Base-by-base conservation (phyloP, 371 early-diverging fungal species). In the Mucor mucedo region DNA sequence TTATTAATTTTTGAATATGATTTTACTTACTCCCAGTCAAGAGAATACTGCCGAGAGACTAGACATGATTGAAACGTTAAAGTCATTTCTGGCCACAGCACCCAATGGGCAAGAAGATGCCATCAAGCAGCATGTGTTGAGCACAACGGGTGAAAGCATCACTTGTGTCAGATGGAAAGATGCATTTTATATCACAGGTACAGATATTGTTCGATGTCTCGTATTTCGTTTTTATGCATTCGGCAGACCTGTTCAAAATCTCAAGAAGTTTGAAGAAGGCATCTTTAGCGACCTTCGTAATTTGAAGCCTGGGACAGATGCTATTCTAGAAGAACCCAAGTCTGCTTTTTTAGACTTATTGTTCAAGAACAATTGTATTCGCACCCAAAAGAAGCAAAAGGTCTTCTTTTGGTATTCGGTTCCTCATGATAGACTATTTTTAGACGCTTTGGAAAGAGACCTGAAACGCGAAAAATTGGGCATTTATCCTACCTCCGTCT, bases 261-360 rank as follows among this genome's bases (percentile, higher is more conserved):
- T 87, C 45, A 94, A 94, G 68, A 95, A 95, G 74, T 95, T 95
- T 73, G 95, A 94, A 76, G 95, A 94, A 71, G 95, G 95, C 41
- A 79, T 95, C 14, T 95, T 95, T 65, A 72, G 73, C 42, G 95
- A 95, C 66, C 72, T 95, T 50, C 73, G 95, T 30, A 91, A 91
- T 59, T 76, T 95, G 45, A 95, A 94, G 75, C 92, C 93, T 6
- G 92, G 93, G 7, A 80, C 89, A 30, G 93, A 92, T 76, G 92
- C 93, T 7, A 84, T 85, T 2, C 75, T 95, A 7, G 94, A 95
- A 68, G 88, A 89, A 58, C 90, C 93, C 38, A 77, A 93, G 48
- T 87, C 88, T 13, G 80, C 79, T 33, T 93, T 94, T 72, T 69
- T 95, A 29, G 91, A 91, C 57, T 85, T 90, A 53, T 72, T 95